phyloP scores from a whole-genome alignment of 257 asterid genomes.

The Nicotiana undulata region DNA sequence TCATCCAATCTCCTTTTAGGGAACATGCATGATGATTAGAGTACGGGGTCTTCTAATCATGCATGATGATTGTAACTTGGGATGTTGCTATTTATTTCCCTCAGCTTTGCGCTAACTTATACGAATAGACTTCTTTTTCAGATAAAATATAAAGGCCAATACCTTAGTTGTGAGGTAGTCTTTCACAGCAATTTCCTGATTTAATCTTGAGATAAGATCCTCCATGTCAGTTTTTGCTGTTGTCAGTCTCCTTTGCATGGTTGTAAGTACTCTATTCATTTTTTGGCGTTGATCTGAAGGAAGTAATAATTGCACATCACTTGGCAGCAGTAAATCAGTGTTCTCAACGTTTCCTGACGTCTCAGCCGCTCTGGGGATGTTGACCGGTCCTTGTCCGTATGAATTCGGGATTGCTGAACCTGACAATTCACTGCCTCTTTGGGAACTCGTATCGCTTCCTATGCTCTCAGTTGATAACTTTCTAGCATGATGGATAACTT shows the following conservation, averaged over 20 bases:
- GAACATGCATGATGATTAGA: neutral
- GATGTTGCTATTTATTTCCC: neutral
- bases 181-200: conserved; percentile 91
- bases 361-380: conserved; percentile 39
- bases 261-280: conserved; percentile 59
- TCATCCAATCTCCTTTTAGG: neutral
- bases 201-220: conserved; percentile 92
- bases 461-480: conserved; percentile 63
- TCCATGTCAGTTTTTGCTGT: conserved; percentile 96
- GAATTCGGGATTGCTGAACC: conserved; percentile 37
- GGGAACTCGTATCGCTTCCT: conserved; percentile 73
- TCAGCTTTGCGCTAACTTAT: neutral
- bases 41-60: too few relatives aligned
- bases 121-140: neutral
- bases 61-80: neutral
- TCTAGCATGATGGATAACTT: conserved; percentile 43
- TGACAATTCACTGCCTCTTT: conserved; percentile 52
- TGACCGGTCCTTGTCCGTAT: conserved; percentile 39
- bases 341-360: conserved; percentile 32
- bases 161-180: conserved; percentile 94
- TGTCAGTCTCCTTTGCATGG: conserved; percentile 67
- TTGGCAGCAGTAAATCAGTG: conserved; percentile 47
- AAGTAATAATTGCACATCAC: conserved; percentile 58
- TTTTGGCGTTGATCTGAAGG: conserved; percentile 85
- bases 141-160: neutral